Conservation (phyloP, 345 rosid genomes). For the Linum trigynum region DNA sequence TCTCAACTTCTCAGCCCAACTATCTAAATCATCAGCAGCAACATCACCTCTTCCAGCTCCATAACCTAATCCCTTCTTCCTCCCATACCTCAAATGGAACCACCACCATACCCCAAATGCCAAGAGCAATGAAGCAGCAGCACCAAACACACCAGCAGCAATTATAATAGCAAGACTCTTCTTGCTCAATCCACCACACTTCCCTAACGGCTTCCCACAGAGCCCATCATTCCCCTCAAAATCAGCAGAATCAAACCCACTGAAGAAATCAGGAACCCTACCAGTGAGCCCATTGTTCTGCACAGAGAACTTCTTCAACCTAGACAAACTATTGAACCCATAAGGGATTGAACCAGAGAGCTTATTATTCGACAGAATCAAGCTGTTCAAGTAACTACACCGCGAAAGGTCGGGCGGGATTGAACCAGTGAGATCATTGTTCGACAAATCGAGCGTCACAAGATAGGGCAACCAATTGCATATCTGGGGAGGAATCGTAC, state of each 20-base stretch:
- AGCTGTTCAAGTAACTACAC: slow-evolving; percentile 11
- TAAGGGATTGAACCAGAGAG: slow-evolving; percentile 20
- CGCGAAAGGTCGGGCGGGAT: slow-evolving; percentile 18
- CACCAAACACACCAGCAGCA: slow-evolving; percentile 9
- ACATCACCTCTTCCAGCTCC: not conserved
- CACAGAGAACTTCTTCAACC: slow-evolving; percentile 20
- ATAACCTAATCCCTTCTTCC: not conserved
- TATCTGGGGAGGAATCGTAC: slow-evolving; percentile 18
- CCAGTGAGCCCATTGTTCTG: slow-evolving; percentile 21
- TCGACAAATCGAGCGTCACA: slow-evolving; percentile 13
- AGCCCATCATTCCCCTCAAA: slow-evolving; percentile 18
- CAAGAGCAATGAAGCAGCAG: not conserved
- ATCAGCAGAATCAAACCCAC: not conserved
- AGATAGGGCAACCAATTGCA: not conserved
- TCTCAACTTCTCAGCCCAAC: slow-evolving; percentile 1
- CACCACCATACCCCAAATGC: not conserved
- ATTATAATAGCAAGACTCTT: slow-evolving; percentile 2
- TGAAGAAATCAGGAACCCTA: slow-evolving; percentile 9
- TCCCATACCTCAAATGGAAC: not conserved
- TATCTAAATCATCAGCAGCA: not conserved
- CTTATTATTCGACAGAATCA: slow-evolving; percentile 16
- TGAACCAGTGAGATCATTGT: slow-evolving; percentile 24
- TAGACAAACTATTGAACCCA: not conserved
- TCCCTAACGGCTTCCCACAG: slow-evolving; percentile 18
- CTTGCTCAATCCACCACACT: too few relatives aligned